Evolutionary conservation across 192 early-diverging fungal species (phyloP), one percentile per base, ranked within the genome.

Genomic region (Gonapodya sp.): DNA sequence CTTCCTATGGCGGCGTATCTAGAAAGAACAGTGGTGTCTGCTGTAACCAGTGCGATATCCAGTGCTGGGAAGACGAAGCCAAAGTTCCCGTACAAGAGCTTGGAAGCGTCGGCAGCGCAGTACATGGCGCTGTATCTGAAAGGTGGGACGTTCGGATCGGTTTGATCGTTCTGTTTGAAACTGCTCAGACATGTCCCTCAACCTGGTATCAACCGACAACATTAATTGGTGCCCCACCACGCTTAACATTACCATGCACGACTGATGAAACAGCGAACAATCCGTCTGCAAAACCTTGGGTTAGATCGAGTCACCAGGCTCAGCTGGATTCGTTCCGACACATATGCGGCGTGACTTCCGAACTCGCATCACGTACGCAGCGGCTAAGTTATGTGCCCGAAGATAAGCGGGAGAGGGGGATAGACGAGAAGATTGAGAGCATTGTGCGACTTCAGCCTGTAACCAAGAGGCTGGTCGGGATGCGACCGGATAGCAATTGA

Each of bases 1-100:
- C 81, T 91, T 1, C 90, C 90, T 2, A 34, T 91, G 35, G 82
- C 87, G n/a, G 88, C 88, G 8, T 91, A 88, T 46, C 73, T 91
- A 33, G 90, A 91, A 78, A 88, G 89, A 73, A 84, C 89, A 0
- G 81, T 90, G 1, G 87, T 88, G 1, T 78, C 37, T 0, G 46
- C 81, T 0, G 46, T 91, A 24, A 84, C 81, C 0, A 83, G 88
- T 2, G 84, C 86, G 0, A 81, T 91, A 31, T 34, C 73, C 2
- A 84, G 80, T 2, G 84, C 89, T 18, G 88, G 87, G 1, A 79
- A 82, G 32, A 35, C 79, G 18, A 83, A 84, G 72, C 90, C 90
- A 14, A 90, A 90, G 79, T 82, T 86, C 81, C 90, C 90, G 0
- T 91, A 84, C 82, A 85, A 84, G 79, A 80, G 36, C 31, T 75